Evolutionary conservation across 139 green algal genomes (phyloP).

Genomic region (Auxenochlorella pyrenoidosa): DNA sequence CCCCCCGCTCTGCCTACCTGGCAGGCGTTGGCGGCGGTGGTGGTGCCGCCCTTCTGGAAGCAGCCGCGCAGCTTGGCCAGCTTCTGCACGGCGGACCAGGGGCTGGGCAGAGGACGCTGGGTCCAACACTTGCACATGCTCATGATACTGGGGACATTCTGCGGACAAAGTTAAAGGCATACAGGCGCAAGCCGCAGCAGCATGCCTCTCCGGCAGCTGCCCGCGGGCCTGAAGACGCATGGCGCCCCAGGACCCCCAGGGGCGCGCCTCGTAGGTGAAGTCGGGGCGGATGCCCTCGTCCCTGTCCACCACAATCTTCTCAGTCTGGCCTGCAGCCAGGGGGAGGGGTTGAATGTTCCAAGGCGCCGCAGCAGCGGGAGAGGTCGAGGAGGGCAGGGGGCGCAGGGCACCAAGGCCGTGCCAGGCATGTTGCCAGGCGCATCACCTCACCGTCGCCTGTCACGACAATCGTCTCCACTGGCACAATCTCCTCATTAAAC

Average conservation of each 20-base stretch:
- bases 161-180: too few relatives aligned
- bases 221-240: too few relatives aligned
- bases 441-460: background rate
- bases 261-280: conserved; percentile 54
- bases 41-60: conserved; percentile 95
- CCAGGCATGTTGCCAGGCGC: too few relatives aligned
- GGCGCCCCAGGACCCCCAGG: too few relatives aligned
- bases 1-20: conserved; percentile 40
- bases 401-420: too few relatives aligned
- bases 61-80: conserved; percentile 80
- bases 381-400: background rate
- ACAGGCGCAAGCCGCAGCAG: too few relatives aligned
- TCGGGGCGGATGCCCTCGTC: conserved; percentile 93
- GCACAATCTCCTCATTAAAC: conserved; percentile 96
- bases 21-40: conserved; percentile 92
- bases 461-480: conserved; percentile 82
- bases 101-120: too few relatives aligned
- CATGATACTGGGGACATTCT: too few relatives aligned
- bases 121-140: too few relatives aligned
- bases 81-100: background rate
- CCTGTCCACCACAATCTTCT: conserved; percentile 66
- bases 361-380: background rate
- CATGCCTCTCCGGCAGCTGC: too few relatives aligned
- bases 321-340: background rate
- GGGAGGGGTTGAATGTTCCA: background rate